Conservation (phyloP, 2,329 filamentous ascomycete genomes). For the Parastagonospora nodorum region DNA sequence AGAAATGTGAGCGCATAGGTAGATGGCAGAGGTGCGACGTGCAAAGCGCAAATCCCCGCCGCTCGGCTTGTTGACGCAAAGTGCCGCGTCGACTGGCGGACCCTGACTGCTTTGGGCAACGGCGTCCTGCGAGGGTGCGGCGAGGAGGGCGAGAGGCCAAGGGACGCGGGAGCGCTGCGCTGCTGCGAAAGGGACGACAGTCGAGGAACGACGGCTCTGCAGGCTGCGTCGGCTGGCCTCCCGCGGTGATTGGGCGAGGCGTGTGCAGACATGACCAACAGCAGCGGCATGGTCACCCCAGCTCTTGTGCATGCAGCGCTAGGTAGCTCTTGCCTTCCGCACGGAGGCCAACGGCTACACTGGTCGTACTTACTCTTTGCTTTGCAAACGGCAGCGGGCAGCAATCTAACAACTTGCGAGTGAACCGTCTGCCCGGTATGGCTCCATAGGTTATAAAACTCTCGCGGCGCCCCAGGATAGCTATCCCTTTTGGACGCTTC, state of each 20-base stretch:
- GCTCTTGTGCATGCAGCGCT: too few species aligned
- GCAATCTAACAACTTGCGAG: conserved; percentile 48
- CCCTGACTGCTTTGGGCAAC: background rate
- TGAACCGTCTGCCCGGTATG: conserved; percentile 46
- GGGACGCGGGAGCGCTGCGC: background rate
- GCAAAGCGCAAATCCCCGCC: too few species aligned
- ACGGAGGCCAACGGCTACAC: conserved; percentile 41
- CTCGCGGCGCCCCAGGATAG: conserved; percentile 34
- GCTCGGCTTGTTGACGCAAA: conserved; percentile 1
- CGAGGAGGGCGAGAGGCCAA: background rate
- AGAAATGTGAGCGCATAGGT: background rate
- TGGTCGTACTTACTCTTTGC: conserved; percentile 46
- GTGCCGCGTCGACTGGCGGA: conserved; percentile 13
- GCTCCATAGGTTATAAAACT: conserved; percentile 44
- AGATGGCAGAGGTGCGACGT: too few species aligned
- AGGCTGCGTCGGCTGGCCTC: too few species aligned
- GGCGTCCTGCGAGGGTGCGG: conserved; percentile 5
- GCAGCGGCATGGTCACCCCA: too few species aligned
- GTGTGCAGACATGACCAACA: too few species aligned
- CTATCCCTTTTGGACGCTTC: conserved; percentile 36
- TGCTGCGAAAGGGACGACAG: background rate
- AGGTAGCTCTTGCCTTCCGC: too few species aligned
- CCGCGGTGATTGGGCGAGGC: too few species aligned
- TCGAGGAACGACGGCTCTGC: too few species aligned
- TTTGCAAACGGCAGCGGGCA: conserved; percentile 49